These are phyloP conservation scores for Leishmania martiniquensis DNA, from an alignment of 208 protist species.

Conservation along the genomic window DNA sequence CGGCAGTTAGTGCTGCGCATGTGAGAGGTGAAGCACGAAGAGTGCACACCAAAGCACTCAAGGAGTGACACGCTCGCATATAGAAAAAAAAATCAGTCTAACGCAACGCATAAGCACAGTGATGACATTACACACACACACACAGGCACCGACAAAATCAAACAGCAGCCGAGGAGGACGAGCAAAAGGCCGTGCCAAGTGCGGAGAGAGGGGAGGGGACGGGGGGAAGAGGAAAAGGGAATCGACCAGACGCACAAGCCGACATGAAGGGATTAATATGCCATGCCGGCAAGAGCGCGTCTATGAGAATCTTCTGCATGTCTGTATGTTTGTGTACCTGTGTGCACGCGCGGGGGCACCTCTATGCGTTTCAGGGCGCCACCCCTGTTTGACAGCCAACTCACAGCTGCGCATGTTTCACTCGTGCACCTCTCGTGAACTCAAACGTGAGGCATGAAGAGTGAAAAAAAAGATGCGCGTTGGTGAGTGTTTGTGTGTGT, in stretches of 20 bases:
- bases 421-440: background rate
- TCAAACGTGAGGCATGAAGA: background rate
- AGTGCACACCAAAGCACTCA: background rate
- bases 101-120: background rate
- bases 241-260: background rate
- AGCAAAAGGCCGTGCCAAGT: background rate
- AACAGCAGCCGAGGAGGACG: background rate
- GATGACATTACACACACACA: background rate
- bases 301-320: background rate
- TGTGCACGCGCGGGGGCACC: background rate
- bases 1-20: too few relatives aligned
- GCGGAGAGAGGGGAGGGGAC: too few relatives aligned
- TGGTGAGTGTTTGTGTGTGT: too few relatives aligned
- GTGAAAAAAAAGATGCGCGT: too few relatives aligned
- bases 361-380: background rate
- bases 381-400: background rate
- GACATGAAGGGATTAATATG: background rate
- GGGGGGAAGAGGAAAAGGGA: background rate
- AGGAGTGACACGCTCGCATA: background rate
- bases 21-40: background rate
- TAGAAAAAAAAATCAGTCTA: background rate
- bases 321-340: background rate
- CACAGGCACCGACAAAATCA: background rate
- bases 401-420: background rate
- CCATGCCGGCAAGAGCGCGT: background rate